Percentiles rank a stretch among this genome's conserved stretches.
Evolutionary conservation across 2,329 filamentous ascomycete genomes (phyloP).

Genomic region (Cladorrhinum sp.): DNA sequence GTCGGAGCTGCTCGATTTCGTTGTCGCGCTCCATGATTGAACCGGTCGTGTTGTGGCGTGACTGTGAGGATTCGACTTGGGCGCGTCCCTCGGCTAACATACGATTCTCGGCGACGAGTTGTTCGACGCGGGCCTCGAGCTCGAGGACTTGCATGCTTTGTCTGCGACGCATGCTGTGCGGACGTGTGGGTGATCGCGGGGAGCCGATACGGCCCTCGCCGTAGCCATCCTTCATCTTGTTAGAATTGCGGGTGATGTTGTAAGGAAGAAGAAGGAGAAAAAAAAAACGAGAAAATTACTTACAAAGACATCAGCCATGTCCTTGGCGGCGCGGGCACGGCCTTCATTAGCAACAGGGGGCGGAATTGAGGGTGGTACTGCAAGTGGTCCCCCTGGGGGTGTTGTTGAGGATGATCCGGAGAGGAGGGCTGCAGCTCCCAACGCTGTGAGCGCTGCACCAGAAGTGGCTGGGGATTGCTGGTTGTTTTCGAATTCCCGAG

Average conservation of each 20-base stretch:
- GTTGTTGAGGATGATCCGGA: conserved; percentile 15
- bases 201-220: conserved; percentile 84
- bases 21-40: conserved; percentile 77
- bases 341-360: conserved; percentile 80
- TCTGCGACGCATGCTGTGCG: conserved; percentile 91
- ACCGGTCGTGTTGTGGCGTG: conserved; percentile 64
- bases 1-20: conserved; percentile 79
- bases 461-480: not conserved
- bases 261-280: not conserved
- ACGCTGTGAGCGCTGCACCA: conserved; percentile 14
- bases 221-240: conserved; percentile 73
- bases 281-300: conserved; percentile 44
- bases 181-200: conserved; percentile 87
- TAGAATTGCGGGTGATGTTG: conserved; percentile 2
- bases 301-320: conserved; percentile 93
- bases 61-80: conserved; percentile 63
- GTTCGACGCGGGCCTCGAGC: conserved; percentile 80
- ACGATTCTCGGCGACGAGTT: conserved; percentile 81
- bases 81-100: conserved; percentile 69
- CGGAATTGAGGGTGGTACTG: conserved; percentile 19
- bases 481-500: conserved; percentile 31
- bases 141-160: conserved; percentile 98
- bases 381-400: conserved; percentile 5
- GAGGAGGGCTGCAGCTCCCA: conserved; percentile 19
- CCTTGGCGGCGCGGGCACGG: conserved; percentile 70